A percentile compares a stretch with the other conserved stretches of the same genome.
These are phyloP conservation scores for Beauveria bassiana DNA, from an alignment of 2,329 filamentous ascomycete species.

Conservation along the genomic window DNA sequence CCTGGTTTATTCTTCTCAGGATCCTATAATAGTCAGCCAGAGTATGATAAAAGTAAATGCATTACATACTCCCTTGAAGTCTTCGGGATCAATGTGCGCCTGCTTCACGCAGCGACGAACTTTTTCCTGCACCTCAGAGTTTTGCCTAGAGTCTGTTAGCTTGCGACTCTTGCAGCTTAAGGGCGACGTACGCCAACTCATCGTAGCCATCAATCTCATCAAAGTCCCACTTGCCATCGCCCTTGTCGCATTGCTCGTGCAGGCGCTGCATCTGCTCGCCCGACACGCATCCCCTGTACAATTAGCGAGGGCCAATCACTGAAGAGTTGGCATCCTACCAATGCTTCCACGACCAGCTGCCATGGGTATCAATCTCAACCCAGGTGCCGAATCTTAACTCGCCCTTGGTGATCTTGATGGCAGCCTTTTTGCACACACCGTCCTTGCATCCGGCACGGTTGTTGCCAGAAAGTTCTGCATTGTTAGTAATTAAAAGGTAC, in stretches of 20 bases:
- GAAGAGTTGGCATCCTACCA: slow-evolving; percentile 53
- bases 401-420: slow-evolving; percentile 68
- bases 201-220: slow-evolving; percentile 74
- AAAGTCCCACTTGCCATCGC: slow-evolving; percentile 46
- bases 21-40: slow-evolving; percentile 45
- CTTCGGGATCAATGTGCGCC: slow-evolving; percentile 75
- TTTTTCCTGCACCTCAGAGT: slow-evolving; percentile 63
- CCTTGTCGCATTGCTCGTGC: slow-evolving; percentile 44
- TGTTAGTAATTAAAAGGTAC: slow-evolving; percentile 6
- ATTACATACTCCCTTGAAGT: slow-evolving; percentile 72
- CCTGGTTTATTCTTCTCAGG: slow-evolving; percentile 65
- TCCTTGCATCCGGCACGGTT: slow-evolving; percentile 69
- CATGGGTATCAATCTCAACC: slow-evolving; percentile 54
- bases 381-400: slow-evolving; percentile 70
- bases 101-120: slow-evolving; percentile 63
- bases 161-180: background rate
- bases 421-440: slow-evolving; percentile 61
- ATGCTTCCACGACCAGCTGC: slow-evolving; percentile 72
- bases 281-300: slow-evolving; percentile 75
- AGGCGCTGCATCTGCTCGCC: slow-evolving; percentile 63
- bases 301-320: background rate
- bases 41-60: background rate
- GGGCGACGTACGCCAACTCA: slow-evolving; percentile 48
- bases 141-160: slow-evolving; percentile 25
- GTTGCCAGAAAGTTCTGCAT: slow-evolving; percentile 61